These are phyloP conservation scores for Annulohypoxylon maeteangense DNA, from an alignment of 495 filamentous ascomycete genomes.

Conservation along the genomic window DNA sequence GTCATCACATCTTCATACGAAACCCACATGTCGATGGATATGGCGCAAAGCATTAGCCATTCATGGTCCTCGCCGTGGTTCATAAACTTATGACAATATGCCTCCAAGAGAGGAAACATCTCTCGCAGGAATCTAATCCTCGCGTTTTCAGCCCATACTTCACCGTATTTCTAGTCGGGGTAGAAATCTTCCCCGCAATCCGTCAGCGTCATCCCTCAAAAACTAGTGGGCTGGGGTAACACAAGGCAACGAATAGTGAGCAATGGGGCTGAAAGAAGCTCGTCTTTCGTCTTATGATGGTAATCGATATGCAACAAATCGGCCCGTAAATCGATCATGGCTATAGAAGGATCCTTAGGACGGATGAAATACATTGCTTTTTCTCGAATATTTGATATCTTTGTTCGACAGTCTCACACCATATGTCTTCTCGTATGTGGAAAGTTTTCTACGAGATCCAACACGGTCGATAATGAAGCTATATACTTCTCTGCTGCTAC, in stretches of 20 bases:
- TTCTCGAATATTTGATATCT: neutral
- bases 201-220: neutral
- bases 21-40: neutral
- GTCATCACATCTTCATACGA: neutral
- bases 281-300: slow-evolving; percentile 2
- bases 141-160: neutral
- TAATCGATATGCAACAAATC: slow-evolving; percentile 19
- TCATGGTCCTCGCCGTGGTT: neutral
- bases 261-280: slow-evolving; percentile 25
- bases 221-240: neutral
- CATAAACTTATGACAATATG: neutral
- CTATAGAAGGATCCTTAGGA: neutral
- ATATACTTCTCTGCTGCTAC: slow-evolving; percentile 10
- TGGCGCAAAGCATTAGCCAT: no score
- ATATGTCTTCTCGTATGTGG: neutral
- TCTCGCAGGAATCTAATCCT: neutral
- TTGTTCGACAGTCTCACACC: neutral
- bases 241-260: slow-evolving; percentile 16
- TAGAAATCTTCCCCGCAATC: slow-evolving; percentile 32
- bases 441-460: neutral
- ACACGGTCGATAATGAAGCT: slow-evolving; percentile 34
- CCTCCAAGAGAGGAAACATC: neutral
- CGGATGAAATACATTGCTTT: neutral
- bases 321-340: slow-evolving; percentile 9
- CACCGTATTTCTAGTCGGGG: slow-evolving; percentile 7